Percentiles rank a stretch among this genome's conserved stretches.
These are phyloP conservation scores for Trichocladium antarcticum DNA, from an alignment of 495 filamentous ascomycete species.

Conservation along the genomic window DNA sequence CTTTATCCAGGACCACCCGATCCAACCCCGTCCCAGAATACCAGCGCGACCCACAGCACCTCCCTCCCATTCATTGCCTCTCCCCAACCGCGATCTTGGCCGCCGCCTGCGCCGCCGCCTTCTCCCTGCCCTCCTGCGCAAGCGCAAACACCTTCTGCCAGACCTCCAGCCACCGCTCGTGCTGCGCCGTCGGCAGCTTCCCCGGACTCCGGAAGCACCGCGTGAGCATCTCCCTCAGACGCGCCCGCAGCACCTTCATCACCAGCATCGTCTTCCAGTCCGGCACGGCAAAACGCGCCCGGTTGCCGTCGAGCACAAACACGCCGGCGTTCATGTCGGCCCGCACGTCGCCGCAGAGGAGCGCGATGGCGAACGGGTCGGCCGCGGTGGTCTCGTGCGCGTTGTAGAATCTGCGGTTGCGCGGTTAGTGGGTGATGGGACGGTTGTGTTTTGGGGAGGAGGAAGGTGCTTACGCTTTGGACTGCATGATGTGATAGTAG, in stretches of 20 bases:
- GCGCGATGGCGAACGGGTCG: constrained; percentile 66
- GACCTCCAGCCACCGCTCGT: constrained; percentile 63
- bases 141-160: constrained; percentile 45
- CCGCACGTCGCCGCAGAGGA: constrained; percentile 78
- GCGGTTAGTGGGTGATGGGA: too few relatives aligned
- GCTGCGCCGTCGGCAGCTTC: constrained; percentile 54
- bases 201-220: constrained; percentile 61
- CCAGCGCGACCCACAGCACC: too few relatives aligned
- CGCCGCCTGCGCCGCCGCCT: constrained; percentile 4
- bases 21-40: too few relatives aligned
- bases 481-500: constrained; percentile 95
- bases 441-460: too few relatives aligned
- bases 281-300: constrained; percentile 72
- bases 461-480: constrained; percentile 47
- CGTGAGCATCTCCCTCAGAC: constrained; percentile 60
- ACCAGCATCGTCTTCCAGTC: constrained; percentile 87
- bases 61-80: too few relatives aligned
- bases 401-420: constrained; percentile 58
- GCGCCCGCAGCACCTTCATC: constrained; percentile 60
- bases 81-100: not conserved
- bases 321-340: constrained; percentile 83
- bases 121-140: constrained; percentile 22
- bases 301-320: constrained; percentile 71
- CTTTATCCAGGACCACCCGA: too few relatives aligned
- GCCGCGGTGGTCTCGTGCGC: constrained; percentile 81